Percentiles rank a stretch among this genome's conserved stretches.
These are phyloP conservation scores for Cutaneotrichosporon sp. DNA, from an alignment of 1,284 basidiomycete genomes.

Conservation along the genomic window DNA sequence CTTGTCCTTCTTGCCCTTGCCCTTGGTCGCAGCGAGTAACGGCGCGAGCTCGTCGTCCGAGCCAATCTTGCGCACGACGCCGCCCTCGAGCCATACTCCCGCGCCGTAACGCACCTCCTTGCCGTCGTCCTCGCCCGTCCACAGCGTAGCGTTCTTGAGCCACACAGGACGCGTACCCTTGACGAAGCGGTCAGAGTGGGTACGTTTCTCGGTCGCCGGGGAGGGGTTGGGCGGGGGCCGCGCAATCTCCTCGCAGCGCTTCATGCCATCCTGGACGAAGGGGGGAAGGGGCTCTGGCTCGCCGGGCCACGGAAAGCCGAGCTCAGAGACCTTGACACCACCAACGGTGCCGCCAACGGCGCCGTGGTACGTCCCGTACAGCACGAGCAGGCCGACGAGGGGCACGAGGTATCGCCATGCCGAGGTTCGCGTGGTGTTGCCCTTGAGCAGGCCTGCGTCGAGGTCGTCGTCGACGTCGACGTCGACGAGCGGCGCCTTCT, in stretches of 20 bases:
- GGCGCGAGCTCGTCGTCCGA: conserved; percentile 23
- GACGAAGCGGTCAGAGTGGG: conserved; percentile 65
- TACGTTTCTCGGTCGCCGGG: conserved; percentile 53
- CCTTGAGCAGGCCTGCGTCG: neutral
- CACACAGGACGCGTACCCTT: conserved; percentile 59
- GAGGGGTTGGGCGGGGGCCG: conserved; percentile 25
- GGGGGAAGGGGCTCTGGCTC: conserved; percentile 17
- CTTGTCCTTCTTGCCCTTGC: conserved; percentile 11
- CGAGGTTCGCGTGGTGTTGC: neutral
- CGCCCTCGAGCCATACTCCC: conserved; percentile 49
- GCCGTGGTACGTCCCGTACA: neutral
- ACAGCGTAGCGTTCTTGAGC: conserved; percentile 72
- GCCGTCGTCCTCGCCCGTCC: conserved; percentile 64
- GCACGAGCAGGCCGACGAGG: neutral
- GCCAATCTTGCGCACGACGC: conserved; percentile 50
- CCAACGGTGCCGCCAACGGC: neutral
- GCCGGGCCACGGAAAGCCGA: conserved; percentile 12
- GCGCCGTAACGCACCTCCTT: conserved; percentile 57
- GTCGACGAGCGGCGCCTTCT: conserved; percentile 5
- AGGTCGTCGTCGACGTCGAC: neutral
- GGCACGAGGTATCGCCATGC: neutral
- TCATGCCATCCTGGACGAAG: conserved; percentile 36
- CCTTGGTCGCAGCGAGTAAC: conserved; percentile 6
- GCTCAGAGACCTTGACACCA: neutral
- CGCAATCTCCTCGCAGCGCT: conserved; percentile 36